Evolutionary conservation across 371 early-diverging fungal species (phyloP), one percentile per base, ranked within the genome.

Genomic region (Choanephora cucurbitarum): DNA sequence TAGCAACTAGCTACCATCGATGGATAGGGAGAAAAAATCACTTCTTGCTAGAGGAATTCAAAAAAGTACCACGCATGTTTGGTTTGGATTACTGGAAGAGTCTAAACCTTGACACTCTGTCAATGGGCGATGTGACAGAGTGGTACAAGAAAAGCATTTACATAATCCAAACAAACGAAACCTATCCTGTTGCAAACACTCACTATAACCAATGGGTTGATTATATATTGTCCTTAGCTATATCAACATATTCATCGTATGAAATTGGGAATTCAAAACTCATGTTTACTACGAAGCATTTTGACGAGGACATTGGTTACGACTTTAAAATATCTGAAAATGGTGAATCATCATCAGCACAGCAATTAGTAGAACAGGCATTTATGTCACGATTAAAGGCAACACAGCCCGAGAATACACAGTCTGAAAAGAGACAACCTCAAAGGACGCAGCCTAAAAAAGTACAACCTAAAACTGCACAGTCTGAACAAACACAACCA

Each of bases 71-170:
- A 5, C 39, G 50, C 3, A 40, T 50, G 40, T 39, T 50, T 50
- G 39, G 37, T 7, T 23, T 50, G 9, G 50, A 50, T 7, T n/a
- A 11, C 10, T 50, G 50, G 50, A 50, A 50, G 15, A 18, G 32
- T 5, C 9, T 48, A 7, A 17, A 37, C 10, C 37, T 37, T 13
- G 9, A 9, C 2, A 37, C 9, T 13, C 2, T 37, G 2, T 37
- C 37, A 13, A 37, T 37, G 37, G 37, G 37, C 11, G 10, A 37
- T 6, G 13, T 37, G 2, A 37, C 37, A 13, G 13, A 37, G 2
- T 14, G 14, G 9, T 37, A 37, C 32, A 17, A 32, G 17, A n/a
- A 18, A 32, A n/a, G 18, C 13, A n/a, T 28, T 33, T 0, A 17
- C 17, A 1, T 48, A 18, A 18, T 48, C 32, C 37, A 37, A 14